phyloP scores from a whole-genome alignment of 331 rosid genomes.

The Quercus tomentella region DNA sequence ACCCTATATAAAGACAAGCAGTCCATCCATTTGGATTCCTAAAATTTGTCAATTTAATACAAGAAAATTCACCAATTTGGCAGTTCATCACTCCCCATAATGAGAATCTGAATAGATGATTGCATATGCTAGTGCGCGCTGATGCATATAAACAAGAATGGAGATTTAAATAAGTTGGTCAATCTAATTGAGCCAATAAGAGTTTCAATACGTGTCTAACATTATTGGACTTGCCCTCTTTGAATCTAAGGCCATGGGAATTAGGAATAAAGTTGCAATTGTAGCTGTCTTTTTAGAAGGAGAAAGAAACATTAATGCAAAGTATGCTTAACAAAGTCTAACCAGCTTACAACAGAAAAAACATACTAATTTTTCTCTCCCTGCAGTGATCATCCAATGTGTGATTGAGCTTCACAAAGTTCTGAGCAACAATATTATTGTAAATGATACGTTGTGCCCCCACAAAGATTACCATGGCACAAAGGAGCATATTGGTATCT shows the following conservation, averaged over 20 bases:
- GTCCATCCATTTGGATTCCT: background rate
- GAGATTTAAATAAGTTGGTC: background rate
- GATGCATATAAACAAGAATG: background rate
- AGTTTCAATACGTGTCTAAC: background rate
- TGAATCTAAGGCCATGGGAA: background rate
- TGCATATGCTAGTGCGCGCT: background rate
- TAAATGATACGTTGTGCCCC: background rate
- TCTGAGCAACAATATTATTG: background rate
- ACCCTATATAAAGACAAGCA: background rate
- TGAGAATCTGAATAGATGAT: background rate
- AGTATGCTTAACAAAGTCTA: background rate
- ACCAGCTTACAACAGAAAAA: background rate
- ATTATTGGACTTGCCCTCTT: background rate
- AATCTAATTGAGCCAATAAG: background rate
- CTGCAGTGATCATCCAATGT: too few species aligned
- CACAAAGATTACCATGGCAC: background rate
- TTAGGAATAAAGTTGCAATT: background rate
- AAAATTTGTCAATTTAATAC: background rate
- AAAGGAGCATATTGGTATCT: background rate
- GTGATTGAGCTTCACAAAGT: background rate
- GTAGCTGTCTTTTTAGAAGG: background rate
- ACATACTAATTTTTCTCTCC: too few species aligned
- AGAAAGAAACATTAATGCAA: background rate
- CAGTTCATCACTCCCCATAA: too few species aligned
- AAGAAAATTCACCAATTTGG: background rate